phyloP scores from a whole-genome alignment of 768 basidiomycete species.

The Lentinula guzmanii region DNA sequence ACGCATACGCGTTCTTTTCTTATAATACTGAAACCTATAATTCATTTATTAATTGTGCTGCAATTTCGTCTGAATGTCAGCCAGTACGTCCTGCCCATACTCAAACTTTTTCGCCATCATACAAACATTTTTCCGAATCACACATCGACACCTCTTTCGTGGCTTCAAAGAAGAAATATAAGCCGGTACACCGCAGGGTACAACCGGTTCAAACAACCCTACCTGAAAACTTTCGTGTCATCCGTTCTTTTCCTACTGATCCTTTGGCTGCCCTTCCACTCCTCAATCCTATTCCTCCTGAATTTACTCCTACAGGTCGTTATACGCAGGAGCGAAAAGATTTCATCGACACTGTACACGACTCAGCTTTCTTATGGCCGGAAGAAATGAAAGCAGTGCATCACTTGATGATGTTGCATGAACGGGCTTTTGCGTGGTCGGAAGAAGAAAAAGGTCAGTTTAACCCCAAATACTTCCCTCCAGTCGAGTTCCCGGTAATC shows the following conservation, averaged over 20 bases:
- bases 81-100: no score
- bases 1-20: neutral
- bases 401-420: constrained; percentile 16
- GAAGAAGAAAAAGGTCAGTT: constrained; percentile 21
- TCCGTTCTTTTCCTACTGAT: constrained; percentile 13
- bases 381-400: constrained; percentile 20
- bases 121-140: no score
- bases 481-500: constrained; percentile 9
- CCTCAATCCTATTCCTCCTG: constrained; percentile 14
- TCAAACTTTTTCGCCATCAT: no score
- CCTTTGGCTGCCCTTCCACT: constrained; percentile 16
- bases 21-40: neutral
- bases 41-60: neutral
- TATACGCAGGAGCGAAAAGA: constrained; percentile 17
- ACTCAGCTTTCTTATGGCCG: constrained; percentile 17
- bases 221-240: constrained; percentile 10
- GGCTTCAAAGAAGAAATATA: constrained; percentile 15
- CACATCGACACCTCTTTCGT: neutral
- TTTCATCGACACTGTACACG: constrained; percentile 14
- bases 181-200: constrained; percentile 14
- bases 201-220: constrained; percentile 9
- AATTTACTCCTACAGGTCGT: constrained; percentile 14
- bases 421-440: constrained; percentile 23
- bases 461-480: constrained; percentile 13
- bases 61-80: neutral